These are phyloP conservation scores for Fusarium sp. DNA, from an alignment of 2,329 filamentous ascomycete species.

Conservation along the genomic window DNA sequence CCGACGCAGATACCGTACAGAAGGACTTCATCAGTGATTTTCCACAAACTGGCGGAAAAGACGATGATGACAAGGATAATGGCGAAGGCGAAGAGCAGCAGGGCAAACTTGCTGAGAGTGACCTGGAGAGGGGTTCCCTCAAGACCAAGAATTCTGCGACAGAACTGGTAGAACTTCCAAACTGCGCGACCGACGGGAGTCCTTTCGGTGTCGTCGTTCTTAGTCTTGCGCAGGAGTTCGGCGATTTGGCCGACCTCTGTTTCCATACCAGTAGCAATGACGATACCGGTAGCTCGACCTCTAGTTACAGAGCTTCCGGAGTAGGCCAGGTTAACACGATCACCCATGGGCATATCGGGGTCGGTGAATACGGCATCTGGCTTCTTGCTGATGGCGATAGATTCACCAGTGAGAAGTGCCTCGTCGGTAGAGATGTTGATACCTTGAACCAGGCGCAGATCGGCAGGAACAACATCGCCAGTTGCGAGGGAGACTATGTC, in stretches of 20 bases:
- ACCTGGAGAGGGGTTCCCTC: conserved; percentile 86
- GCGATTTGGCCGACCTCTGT: conserved; percentile 82
- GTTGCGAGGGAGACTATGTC: conserved; percentile 71
- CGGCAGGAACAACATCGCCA: conserved; percentile 76
- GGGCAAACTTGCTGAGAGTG: conserved; percentile 85
- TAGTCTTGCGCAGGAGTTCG: conserved; percentile 69
- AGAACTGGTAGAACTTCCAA: conserved; percentile 54
- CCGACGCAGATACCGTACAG: conserved; percentile 70
- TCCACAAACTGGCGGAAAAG: conserved; percentile 66
- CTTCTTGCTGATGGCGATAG: conserved; percentile 73
- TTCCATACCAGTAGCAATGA: conserved; percentile 75
- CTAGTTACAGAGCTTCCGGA: conserved; percentile 77
- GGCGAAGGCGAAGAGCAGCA: conserved; percentile 79
- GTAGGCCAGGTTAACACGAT: conserved; percentile 76
- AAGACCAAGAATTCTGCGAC: conserved; percentile 68
- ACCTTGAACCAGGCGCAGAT: conserved; percentile 70
- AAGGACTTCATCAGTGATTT: conserved; percentile 64
- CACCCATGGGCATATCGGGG: conserved; percentile 68
- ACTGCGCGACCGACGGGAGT: conserved; percentile 56
- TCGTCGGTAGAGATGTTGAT: conserved; percentile 83
- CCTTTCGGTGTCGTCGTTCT: conserved; percentile 53
- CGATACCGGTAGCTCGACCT: conserved; percentile 74
- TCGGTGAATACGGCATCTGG: conserved; percentile 64
- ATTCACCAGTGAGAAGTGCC: conserved; percentile 78
- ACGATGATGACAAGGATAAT: conserved; percentile 69